Conservation (phyloP, 2,329 filamentous ascomycete genomes). For the Escovopsis sp. region DNA sequence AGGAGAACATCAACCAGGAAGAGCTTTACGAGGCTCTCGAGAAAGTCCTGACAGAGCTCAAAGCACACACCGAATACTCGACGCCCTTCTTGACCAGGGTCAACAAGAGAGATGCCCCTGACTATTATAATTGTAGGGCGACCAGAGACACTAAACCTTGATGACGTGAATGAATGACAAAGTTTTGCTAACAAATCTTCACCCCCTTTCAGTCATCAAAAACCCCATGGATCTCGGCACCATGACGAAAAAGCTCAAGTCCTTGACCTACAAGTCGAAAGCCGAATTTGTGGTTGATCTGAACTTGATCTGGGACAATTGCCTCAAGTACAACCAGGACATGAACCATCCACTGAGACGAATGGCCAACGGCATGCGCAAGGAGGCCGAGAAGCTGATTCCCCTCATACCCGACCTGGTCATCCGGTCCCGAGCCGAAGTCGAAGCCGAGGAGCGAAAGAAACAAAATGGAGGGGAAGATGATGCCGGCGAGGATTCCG, state of each 20-base stretch:
- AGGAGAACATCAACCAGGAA: conserved; percentile 94
- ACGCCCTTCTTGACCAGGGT: conserved; percentile 89
- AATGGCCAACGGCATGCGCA: conserved; percentile 92
- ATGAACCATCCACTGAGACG: conserved; percentile 75
- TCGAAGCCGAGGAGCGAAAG: conserved; percentile 74
- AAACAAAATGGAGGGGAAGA: conserved; percentile 76
- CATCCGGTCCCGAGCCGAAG: conserved; percentile 81
- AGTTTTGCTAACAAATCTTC: background rate
- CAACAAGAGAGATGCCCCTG: conserved; percentile 91
- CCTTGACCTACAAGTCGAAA: conserved; percentile 70
- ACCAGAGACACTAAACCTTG: too few species aligned
- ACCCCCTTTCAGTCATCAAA: conserved; percentile 57
- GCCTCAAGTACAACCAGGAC: conserved; percentile 87
- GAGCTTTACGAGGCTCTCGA: conserved; percentile 94
- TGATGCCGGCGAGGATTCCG: conserved; percentile 77
- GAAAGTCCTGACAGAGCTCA: conserved; percentile 92
- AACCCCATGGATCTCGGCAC: conserved; percentile 94
- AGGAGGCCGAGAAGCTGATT: conserved; percentile 92
- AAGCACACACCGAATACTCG: conserved; percentile 93
- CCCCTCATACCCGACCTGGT: conserved; percentile 87
- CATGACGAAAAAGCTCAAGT: conserved; percentile 96
- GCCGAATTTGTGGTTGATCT: conserved; percentile 88
- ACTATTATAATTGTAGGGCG: conserved; percentile 74
- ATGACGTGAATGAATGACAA: background rate
- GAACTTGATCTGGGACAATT: conserved; percentile 94